Evolutionary conservation across 306 rosid species (phyloP).

Genomic region (Inga laurina): DNA sequence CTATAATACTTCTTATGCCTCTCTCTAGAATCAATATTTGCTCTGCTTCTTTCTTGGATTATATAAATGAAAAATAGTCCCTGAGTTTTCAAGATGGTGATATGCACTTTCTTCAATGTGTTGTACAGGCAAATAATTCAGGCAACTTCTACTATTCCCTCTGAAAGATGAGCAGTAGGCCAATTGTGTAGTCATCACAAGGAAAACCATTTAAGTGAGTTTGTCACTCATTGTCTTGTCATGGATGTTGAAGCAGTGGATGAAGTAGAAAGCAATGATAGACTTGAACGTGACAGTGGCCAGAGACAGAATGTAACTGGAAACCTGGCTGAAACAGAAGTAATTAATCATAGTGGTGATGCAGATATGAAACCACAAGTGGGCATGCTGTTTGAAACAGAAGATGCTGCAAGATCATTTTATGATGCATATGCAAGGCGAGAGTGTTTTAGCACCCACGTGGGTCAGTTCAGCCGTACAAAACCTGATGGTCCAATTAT

Average conservation of each 20-base stretch:
- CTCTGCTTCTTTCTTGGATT: background rate
- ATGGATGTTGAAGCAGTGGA: conserved; percentile 54
- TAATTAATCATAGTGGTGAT: conserved; percentile 41
- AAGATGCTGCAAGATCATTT: conserved; percentile 66
- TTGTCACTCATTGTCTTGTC: conserved; percentile 19
- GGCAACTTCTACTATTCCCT: conserved; percentile 29
- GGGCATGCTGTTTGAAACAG: conserved; percentile 71
- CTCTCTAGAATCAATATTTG: background rate
- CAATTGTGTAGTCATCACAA: conserved; percentile 35
- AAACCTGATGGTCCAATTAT: conserved; percentile 80
- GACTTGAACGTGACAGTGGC: conserved; percentile 32
- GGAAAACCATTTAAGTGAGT: conserved; percentile 27
- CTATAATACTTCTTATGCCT: background rate
- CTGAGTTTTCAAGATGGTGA: conserved; percentile 6
- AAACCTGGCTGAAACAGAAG: conserved; percentile 44
- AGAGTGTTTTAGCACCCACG: conserved; percentile 63
- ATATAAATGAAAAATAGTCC: conserved; percentile 2
- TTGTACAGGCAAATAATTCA: conserved; percentile 29
- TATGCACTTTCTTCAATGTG: conserved; percentile 8
- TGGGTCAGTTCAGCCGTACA: conserved; percentile 67
- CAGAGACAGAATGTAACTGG: conserved; percentile 31
- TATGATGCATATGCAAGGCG: conserved; percentile 65
- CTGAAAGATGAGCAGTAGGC: conserved; percentile 28
- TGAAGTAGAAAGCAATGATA: conserved; percentile 48
- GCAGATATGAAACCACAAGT: conserved; percentile 53